Evolutionary conservation across 2,329 filamentous ascomycete species (phyloP).

Genomic region (Penicillium sp.): DNA sequence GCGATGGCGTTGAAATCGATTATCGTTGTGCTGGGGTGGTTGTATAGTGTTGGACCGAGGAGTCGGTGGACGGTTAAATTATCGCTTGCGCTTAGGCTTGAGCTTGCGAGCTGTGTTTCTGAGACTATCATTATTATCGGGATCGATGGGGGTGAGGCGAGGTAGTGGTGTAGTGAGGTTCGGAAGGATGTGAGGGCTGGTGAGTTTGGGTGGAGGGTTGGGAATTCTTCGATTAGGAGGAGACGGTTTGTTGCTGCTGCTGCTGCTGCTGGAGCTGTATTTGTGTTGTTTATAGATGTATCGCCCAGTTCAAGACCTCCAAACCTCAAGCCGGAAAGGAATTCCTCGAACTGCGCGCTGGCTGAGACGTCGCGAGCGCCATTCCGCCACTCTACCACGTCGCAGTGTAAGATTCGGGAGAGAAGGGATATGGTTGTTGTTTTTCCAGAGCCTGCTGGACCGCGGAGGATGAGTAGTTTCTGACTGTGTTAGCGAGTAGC

Average conservation of each 20-base stretch:
- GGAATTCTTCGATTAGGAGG: conserved; percentile 81
- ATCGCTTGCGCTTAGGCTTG: too few relatives aligned
- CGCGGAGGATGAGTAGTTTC: conserved; percentile 82
- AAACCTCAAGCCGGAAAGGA: conserved; percentile 81
- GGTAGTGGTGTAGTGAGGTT: conserved; percentile 72
- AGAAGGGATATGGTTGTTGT: conserved; percentile 83
- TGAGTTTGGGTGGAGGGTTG: conserved; percentile 71
- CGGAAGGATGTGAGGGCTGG: conserved; percentile 72
- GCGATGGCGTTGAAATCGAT: conserved; percentile 96
- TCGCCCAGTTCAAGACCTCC: conserved; percentile 64
- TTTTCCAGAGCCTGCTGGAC: conserved; percentile 88
- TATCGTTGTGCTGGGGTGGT: conserved; percentile 75
- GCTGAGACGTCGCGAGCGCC: conserved; percentile 60
- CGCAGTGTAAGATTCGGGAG: conserved; percentile 73
- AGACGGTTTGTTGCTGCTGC: conserved; percentile 48
- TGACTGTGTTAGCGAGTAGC: conserved; percentile 47
- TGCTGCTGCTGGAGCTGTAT: conserved; percentile 5
- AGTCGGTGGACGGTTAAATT: conserved; percentile 92
- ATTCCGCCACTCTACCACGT: conserved; percentile 90
- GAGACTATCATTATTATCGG: conserved; percentile 91
- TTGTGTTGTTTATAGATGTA: too few relatives aligned
- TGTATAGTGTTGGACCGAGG: conserved; percentile 81
- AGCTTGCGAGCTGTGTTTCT: conserved; percentile 77
- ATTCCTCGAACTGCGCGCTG: conserved; percentile 87
- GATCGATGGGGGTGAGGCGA: conserved; percentile 62